Conservation (phyloP, 371 early-diverging fungal genomes). For the Entomophthora muscae region DNA sequence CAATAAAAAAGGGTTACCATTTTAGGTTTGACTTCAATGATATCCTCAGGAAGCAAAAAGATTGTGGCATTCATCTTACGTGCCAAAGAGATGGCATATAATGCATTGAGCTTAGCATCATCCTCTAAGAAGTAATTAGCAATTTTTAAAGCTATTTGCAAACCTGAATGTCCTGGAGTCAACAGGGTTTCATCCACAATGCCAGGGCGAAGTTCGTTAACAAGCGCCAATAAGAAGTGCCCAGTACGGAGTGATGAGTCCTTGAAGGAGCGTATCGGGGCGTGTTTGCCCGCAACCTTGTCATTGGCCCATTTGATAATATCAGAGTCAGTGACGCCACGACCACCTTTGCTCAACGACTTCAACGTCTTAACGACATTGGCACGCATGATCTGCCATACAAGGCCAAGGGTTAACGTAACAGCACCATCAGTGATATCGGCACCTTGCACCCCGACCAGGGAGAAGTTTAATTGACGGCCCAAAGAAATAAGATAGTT, state of each 20-base stretch:
- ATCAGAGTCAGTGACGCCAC: conserved; percentile 72
- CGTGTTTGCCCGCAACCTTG: conserved; percentile 42
- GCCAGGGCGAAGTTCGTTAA: conserved; percentile 79
- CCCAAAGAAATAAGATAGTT: conserved; percentile 81
- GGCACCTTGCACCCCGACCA: conserved; percentile 89
- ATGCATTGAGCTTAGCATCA: conserved; percentile 77
- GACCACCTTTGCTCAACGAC: conserved; percentile 57
- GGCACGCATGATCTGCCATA: conserved; percentile 96
- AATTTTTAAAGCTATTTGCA: too few species aligned
- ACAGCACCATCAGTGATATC: conserved; percentile 84
- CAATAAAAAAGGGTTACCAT: conserved; percentile 32
- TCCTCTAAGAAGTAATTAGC: conserved; percentile 34
- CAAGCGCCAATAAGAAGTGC: conserved; percentile 73
- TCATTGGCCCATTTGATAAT: conserved; percentile 90
- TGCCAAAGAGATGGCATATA: conserved; percentile 91
- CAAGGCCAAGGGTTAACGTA: conserved; percentile 67
- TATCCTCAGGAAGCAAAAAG: conserved; percentile 92
- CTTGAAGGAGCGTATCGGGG: conserved; percentile 62
- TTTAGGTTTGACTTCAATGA: conserved; percentile 81
- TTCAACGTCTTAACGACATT: conserved; percentile 83
- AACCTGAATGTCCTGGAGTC: conserved; percentile 37
- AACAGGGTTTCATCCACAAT: conserved; percentile 78
- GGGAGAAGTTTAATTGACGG: conserved; percentile 64
- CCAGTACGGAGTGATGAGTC: conserved; percentile 60
- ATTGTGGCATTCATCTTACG: conserved; percentile 96